These are phyloP conservation scores for Tolypocladium tropicale DNA, from an alignment of 2,329 filamentous ascomycete genomes.

Conservation along the genomic window DNA sequence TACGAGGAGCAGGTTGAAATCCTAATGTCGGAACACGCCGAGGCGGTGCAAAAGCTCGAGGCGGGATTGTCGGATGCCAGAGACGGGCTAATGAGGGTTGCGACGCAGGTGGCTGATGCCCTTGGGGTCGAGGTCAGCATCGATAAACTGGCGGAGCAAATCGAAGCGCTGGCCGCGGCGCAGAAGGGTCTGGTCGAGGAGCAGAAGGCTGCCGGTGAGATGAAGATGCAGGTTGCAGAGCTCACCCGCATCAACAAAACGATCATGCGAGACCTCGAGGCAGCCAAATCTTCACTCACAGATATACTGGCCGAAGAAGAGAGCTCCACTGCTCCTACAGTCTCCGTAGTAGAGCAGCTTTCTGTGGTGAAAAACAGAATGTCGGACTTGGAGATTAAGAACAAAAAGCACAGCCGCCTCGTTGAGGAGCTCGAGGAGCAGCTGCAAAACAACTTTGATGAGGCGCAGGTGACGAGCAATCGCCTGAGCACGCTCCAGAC, in stretches of 20 bases:
- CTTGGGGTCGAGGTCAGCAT: constrained; percentile 54
- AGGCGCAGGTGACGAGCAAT: constrained; percentile 77
- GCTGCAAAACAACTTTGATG: constrained; percentile 87
- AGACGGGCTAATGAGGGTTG: constrained; percentile 54
- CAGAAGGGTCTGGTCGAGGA: constrained; percentile 50
- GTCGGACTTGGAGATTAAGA: constrained; percentile 51
- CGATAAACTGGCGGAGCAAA: constrained; percentile 56
- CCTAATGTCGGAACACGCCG: constrained; percentile 51
- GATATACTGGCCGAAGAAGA: constrained; percentile 43
- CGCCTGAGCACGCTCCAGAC: constrained; percentile 72
- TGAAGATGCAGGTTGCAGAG: constrained; percentile 45
- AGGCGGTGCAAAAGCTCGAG: constrained; percentile 45
- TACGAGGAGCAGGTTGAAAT: constrained; percentile 47
- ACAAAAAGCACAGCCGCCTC: constrained; percentile 83
- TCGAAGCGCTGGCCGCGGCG: constrained; percentile 44
- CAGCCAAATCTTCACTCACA: constrained; percentile 43
- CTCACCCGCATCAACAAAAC: constrained; percentile 48
- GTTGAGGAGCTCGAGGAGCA: constrained; percentile 97
- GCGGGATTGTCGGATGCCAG: constrained; percentile 54
- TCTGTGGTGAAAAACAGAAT: constrained; percentile 57
- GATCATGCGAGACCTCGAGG: constrained; percentile 52
- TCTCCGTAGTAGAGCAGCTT: constrained; percentile 44
- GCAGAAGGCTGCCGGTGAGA: constrained; percentile 46
- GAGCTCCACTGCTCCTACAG: constrained; percentile 26
- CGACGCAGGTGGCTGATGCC: constrained; percentile 51